Evolutionary conservation across 2,329 filamentous ascomycete genomes (phyloP).

Genomic region (Pezicula carpinea): DNA sequence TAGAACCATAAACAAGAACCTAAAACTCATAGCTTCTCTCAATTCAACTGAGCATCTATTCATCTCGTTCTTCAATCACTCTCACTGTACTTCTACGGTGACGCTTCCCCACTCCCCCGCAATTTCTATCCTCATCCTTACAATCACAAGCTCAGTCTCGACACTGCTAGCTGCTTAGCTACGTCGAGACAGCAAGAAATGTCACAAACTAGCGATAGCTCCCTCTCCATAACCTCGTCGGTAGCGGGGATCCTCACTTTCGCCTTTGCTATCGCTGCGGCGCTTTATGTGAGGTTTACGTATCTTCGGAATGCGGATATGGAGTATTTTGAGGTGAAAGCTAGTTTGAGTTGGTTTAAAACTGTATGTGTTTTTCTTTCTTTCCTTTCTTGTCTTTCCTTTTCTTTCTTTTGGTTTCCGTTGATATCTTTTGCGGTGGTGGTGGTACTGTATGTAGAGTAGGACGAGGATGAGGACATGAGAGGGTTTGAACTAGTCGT

Average conservation of each 20-base stretch:
- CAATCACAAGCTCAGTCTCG: no score
- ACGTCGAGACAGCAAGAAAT: no score
- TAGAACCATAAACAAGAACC: no score
- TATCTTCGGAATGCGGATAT: slow-evolving; percentile 42
- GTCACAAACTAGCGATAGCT: slow-evolving; percentile 34
- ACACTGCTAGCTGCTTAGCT: no score
- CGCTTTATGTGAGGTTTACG: slow-evolving; percentile 38
- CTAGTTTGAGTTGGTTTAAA: slow-evolving; percentile 43
- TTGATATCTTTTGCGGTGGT: not conserved
- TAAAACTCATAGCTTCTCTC: no score
- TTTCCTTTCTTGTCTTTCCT: not conserved
- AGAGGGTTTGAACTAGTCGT: not conserved
- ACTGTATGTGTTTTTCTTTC: slow-evolving; percentile 19
- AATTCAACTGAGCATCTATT: no score
- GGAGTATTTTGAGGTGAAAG: slow-evolving; percentile 44
- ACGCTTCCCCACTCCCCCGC: no score
- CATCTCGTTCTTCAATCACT: no score
- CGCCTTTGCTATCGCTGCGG: slow-evolving; percentile 39
- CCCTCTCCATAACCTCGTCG: slow-evolving; percentile 39
- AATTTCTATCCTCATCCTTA: no score
- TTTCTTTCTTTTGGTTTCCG: not conserved
- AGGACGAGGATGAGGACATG: not conserved
- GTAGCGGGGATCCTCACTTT: slow-evolving; percentile 44
- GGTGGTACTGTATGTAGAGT: not conserved
- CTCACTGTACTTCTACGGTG: no score